Conservation (phyloP, 106 monocot species). For the Ottelia alismoides region DNA sequence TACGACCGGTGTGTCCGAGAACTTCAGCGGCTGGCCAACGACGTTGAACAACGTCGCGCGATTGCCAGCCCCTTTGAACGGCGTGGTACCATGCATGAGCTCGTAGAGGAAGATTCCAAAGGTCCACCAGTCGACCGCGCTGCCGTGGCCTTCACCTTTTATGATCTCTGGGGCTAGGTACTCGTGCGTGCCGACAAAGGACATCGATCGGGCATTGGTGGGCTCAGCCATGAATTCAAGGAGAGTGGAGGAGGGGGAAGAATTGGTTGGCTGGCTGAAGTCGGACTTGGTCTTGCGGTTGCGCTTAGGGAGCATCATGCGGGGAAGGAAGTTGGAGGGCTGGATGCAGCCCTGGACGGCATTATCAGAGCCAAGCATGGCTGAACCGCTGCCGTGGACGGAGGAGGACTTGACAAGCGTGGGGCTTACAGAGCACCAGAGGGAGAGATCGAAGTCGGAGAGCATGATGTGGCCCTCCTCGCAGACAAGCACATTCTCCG, state of each 20-base stretch:
- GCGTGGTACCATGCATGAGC: slow-evolving; percentile 4
- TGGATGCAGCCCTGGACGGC: background rate
- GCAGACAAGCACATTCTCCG: slow-evolving; percentile 9
- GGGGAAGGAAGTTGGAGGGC: slow-evolving; percentile 1
- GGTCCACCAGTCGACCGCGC: slow-evolving; percentile 13
- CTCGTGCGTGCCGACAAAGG: slow-evolving; percentile 12
- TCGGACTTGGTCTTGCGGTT: slow-evolving; percentile 11
- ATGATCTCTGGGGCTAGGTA: slow-evolving; percentile 13
- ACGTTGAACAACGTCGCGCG: too few relatives aligned
- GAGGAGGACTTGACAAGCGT: slow-evolving; percentile 7
- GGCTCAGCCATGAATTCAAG: slow-evolving; percentile 10
- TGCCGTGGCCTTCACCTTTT: slow-evolving; percentile 11
- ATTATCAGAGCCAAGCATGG: background rate
- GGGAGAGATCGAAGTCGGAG: slow-evolving; percentile 86
- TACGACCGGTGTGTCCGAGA: too few relatives aligned
- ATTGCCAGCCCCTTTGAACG: slow-evolving; percentile 7
- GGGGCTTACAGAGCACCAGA: slow-evolving; percentile 14
- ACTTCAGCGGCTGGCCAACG: too few relatives aligned
- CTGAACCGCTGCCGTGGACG: background rate
- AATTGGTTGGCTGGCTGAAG: too few relatives aligned
- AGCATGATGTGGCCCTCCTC: slow-evolving; percentile 76
- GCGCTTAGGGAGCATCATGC: slow-evolving; percentile 8
- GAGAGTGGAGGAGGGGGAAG: background rate
- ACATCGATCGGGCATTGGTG: slow-evolving; percentile 8
- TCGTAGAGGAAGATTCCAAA: slow-evolving; percentile 7